Percentiles rank a stretch among this genome's conserved stretches.
Evolutionary conservation across 768 basidiomycete species (phyloP).

Genomic region (Russula sp.): DNA sequence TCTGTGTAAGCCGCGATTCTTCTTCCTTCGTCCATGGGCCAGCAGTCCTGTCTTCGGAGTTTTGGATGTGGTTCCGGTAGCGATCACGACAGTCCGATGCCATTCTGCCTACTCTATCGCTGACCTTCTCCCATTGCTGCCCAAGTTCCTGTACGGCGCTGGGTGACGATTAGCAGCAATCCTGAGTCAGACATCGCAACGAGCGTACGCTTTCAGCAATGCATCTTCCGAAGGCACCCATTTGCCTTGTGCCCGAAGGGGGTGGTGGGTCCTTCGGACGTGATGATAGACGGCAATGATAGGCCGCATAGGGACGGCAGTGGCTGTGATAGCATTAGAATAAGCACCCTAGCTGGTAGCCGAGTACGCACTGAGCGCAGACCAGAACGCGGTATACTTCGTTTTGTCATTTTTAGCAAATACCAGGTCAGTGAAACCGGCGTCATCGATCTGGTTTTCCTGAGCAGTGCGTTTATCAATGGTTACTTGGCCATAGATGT

Average conservation of each 20-base stretch:
- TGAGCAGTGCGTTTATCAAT: conserved; percentile 33
- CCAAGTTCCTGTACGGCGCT: conserved; percentile 71
- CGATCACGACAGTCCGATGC: conserved; percentile 81
- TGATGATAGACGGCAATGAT: conserved; percentile 84
- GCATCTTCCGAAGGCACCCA: conserved; percentile 70
- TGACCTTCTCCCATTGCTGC: conserved; percentile 79
- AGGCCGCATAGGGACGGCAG: conserved; percentile 69
- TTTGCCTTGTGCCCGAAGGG: conserved; percentile 62
- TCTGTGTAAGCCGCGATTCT: conserved; percentile 67
- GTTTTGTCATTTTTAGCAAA: conserved; percentile 63
- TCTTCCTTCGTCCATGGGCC: conserved; percentile 78
- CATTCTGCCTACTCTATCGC: conserved; percentile 66
- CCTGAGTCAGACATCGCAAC: not conserved
- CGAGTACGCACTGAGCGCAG: conserved; percentile 62
- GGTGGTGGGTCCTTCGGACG: conserved; percentile 67
- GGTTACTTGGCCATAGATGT: not conserved
- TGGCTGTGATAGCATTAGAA: conserved; percentile 43
- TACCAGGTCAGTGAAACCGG: conserved; percentile 59
- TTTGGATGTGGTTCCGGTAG: conserved; percentile 77
- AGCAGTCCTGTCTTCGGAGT: conserved; percentile 58
- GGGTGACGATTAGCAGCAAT: conserved; percentile 10
- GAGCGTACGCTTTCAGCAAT: conserved; percentile 55
- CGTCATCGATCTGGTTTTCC: conserved; percentile 51
- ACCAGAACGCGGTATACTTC: conserved; percentile 67
- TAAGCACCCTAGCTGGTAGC: not conserved